These are phyloP conservation scores for Cyclostephanos tholiformis DNA, from an alignment of 108 stramenopile genomes.

Conservation along the genomic window DNA sequence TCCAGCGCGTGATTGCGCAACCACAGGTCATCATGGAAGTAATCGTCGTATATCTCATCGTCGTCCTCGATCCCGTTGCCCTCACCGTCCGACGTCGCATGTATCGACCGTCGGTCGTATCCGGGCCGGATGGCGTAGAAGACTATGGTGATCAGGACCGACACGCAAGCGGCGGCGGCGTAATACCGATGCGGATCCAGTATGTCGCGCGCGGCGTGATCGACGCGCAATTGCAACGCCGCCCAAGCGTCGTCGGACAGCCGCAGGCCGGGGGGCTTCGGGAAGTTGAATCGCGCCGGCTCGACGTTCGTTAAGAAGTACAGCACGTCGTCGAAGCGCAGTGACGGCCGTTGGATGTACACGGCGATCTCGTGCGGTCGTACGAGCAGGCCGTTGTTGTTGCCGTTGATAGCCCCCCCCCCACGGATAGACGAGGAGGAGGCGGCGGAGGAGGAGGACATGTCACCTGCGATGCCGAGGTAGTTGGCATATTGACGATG, in stretches of 20 bases:
- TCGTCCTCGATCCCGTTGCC: conserved; percentile 7
- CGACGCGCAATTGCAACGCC: conserved; percentile 52
- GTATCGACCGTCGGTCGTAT: conserved; percentile 25
- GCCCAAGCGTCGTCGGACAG: conserved; percentile 53
- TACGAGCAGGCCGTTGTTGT: conserved; percentile 7
- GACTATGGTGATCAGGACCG: conserved; percentile 27
- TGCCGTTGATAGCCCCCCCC: background rate
- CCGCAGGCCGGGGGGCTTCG: conserved; percentile 36
- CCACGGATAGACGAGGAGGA: background rate
- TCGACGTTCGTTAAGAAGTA: conserved; percentile 33
- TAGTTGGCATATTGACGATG: background rate
- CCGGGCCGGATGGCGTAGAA: conserved; percentile 50
- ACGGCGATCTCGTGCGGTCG: conserved; percentile 43
- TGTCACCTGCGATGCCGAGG: background rate
- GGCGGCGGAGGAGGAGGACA: background rate
- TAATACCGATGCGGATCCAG: conserved; percentile 51
- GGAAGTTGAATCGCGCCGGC: conserved; percentile 46
- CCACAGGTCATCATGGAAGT: conserved; percentile 40
- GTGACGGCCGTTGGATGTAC: conserved; percentile 45
- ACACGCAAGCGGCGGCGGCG: conserved; percentile 24
- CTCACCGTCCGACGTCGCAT: conserved; percentile 16
- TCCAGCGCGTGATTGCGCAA: conserved; percentile 38
- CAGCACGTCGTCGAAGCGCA: conserved; percentile 27
- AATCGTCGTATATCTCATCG: conserved; percentile 47
- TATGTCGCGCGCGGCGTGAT: conserved; percentile 51